Evolutionary conservation across 1,284 basidiomycete genomes (phyloP).

Genomic region (Cystobasidium sp.): DNA sequence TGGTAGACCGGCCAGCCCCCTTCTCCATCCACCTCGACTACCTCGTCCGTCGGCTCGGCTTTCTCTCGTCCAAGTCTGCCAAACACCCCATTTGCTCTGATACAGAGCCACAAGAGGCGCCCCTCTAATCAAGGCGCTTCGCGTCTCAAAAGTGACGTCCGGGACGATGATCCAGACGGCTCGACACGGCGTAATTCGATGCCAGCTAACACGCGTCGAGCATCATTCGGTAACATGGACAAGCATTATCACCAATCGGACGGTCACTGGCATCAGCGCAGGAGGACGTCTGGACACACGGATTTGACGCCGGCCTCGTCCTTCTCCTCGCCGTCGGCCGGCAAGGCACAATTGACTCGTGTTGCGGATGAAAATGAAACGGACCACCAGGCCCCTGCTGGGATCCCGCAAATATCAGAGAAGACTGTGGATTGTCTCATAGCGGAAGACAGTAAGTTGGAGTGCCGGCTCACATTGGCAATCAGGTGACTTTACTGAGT

Average conservation of each 20-base stretch:
- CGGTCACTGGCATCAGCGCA: conserved; percentile 65
- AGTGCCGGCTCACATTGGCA: background rate
- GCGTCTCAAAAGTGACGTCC: conserved; percentile 69
- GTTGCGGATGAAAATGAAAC: background rate
- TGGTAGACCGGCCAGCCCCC: conserved; percentile 48
- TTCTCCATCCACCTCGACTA: conserved; percentile 89
- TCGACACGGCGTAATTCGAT: conserved; percentile 76
- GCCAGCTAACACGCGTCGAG: conserved; percentile 83
- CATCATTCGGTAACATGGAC: conserved; percentile 64
- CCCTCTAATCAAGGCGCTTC: conserved; percentile 78
- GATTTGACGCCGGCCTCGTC: conserved; percentile 65
- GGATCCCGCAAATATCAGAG: background rate
- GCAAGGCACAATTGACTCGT: conserved; percentile 54
- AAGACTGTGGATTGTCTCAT: conserved; percentile 80
- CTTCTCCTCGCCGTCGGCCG: conserved; percentile 66
- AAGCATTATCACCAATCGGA: background rate
- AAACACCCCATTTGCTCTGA: conserved; percentile 59
- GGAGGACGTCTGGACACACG: conserved; percentile 74
- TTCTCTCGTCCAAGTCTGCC: conserved; percentile 74
- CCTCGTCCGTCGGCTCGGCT: conserved; percentile 87
- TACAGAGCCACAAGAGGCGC: conserved; percentile 68
- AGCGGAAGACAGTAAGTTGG: conserved; percentile 77
- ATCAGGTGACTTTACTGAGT: background rate
- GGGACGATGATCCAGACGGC: conserved; percentile 63
- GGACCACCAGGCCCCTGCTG: background rate